Percentiles rank a stretch among this genome's conserved stretches.
phyloP scores from a whole-genome alignment of 768 basidiomycete genomes.

The Suillus cothurnatus region DNA sequence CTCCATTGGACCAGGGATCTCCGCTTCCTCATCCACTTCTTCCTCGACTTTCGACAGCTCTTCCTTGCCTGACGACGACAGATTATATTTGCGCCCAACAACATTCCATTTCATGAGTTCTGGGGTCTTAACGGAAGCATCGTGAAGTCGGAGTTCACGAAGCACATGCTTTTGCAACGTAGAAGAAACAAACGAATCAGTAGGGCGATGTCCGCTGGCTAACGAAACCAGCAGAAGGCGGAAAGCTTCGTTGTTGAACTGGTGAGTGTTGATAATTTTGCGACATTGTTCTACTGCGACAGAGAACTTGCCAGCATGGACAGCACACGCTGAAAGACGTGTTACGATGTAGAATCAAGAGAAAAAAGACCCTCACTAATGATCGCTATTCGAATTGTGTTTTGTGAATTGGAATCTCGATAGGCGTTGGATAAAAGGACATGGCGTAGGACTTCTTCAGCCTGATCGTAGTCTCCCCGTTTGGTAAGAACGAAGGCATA shows the following conservation, averaged over 20 bases:
- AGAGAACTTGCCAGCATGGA: conserved; percentile 54
- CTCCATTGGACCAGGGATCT: conserved; percentile 17
- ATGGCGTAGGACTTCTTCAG: conserved; percentile 77
- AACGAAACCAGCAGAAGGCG: conserved; percentile 76
- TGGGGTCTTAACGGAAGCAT: conserved; percentile 64
- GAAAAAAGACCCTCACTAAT: conserved; percentile 55
- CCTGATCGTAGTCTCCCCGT: conserved; percentile 62
- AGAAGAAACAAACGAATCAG: conserved; percentile 75
- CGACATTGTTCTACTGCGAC: conserved; percentile 75
- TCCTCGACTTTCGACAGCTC: conserved; percentile 30
- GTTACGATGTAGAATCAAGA: neutral
- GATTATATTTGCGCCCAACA: conserved; percentile 57
- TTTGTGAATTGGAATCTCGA: conserved; percentile 59
- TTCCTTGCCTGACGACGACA: conserved; percentile 43
- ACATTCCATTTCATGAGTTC: conserved; percentile 65
- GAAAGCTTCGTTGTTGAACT: conserved; percentile 87
- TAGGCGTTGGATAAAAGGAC: conserved; percentile 75
- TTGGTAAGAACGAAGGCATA: conserved; percentile 73
- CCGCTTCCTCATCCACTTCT: conserved; percentile 35
- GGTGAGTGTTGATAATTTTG: conserved; percentile 71
- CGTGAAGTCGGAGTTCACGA: conserved; percentile 73
- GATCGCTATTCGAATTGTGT: conserved; percentile 73
- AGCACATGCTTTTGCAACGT: conserved; percentile 84
- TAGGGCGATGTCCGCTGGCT: conserved; percentile 67
- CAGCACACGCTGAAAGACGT: conserved; percentile 64